phyloP scores from a whole-genome alignment of 345 rosid genomes.

The Arabidopsis thaliana region DNA sequence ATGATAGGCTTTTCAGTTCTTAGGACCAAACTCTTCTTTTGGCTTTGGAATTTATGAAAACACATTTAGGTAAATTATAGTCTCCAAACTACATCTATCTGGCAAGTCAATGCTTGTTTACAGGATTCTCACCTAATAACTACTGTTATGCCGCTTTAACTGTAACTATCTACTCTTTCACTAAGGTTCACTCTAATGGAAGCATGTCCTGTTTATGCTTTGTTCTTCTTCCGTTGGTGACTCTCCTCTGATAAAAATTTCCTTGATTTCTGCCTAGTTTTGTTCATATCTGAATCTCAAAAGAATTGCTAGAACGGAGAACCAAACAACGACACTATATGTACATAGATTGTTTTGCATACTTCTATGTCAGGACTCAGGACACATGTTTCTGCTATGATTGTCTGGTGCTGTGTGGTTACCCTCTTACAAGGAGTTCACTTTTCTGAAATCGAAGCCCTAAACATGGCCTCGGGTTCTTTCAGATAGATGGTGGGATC shows the following conservation, averaged over 20 bases:
- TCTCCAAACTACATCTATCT: constrained; percentile 37
- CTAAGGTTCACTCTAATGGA: constrained; percentile 36
- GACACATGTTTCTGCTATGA: constrained; percentile 21
- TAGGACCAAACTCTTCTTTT: constrained; percentile 40
- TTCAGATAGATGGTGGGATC: constrained; percentile 13
- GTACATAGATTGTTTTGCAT: constrained; percentile 9
- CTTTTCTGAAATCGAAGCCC: background rate
- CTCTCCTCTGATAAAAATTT: background rate
- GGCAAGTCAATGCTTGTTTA: constrained; percentile 36
- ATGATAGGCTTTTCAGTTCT: constrained; percentile 30
- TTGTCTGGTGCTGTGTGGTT: constrained; percentile 1
- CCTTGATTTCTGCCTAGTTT: constrained; percentile 25
- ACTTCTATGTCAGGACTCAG: constrained; percentile 16
- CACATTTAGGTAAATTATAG: constrained; percentile 39
- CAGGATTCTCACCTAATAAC: constrained; percentile 29
- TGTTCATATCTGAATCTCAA: constrained; percentile 4
- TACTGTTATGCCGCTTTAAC: constrained; percentile 30
- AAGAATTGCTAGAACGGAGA: constrained; percentile 11
- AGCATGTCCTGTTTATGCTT: constrained; percentile 21
- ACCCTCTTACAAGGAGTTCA: background rate
- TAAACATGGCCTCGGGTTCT: constrained; percentile 9
- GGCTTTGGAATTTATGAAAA: constrained; percentile 39
- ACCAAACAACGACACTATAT: background rate
- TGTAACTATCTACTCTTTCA: constrained; percentile 37
- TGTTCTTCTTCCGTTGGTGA: constrained; percentile 21